Conservation (phyloP, 768 basidiomycete species). For the Termitomyces sp. region DNA sequence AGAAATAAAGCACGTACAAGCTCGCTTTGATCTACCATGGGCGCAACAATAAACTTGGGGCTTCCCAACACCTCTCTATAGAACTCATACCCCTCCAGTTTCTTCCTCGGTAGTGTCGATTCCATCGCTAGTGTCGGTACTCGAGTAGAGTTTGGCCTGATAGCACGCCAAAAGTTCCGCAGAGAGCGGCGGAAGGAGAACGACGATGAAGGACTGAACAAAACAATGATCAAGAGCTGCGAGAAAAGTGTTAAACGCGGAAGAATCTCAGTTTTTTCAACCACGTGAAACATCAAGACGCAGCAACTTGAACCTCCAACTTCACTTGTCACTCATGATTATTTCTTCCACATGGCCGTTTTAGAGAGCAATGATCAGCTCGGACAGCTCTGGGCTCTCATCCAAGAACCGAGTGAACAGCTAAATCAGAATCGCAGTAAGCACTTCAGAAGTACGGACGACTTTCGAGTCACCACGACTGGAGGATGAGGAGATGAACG, state of each 20-base stretch:
- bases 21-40: no score
- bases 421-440: conserved; percentile 71
- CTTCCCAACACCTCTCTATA: conserved; percentile 74
- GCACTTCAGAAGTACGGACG: conserved; percentile 14
- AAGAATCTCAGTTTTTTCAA: no score
- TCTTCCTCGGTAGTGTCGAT: conserved; percentile 19
- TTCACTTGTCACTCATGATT: background rate
- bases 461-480: conserved; percentile 19
- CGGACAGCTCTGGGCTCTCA: conserved; percentile 56
- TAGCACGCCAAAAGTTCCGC: background rate
- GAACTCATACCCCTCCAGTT: conserved; percentile 77
- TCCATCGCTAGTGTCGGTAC: background rate
- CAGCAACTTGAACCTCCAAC: no score
- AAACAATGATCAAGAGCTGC: no score
- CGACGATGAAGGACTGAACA: background rate
- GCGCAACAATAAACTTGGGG: no score
- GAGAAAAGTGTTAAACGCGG: no score
- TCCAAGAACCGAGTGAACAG: conserved; percentile 81
- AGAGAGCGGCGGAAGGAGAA: background rate
- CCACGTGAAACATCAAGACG: background rate
- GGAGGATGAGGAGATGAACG: conserved; percentile 19
- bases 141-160: background rate
- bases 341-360: conserved; percentile 20
- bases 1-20: no score
- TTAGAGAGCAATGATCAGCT: conserved; percentile 36